Base-by-base conservation (phyloP, 495 filamentous ascomycete genomes). In the Aspergillus incahuasiensis region DNA sequence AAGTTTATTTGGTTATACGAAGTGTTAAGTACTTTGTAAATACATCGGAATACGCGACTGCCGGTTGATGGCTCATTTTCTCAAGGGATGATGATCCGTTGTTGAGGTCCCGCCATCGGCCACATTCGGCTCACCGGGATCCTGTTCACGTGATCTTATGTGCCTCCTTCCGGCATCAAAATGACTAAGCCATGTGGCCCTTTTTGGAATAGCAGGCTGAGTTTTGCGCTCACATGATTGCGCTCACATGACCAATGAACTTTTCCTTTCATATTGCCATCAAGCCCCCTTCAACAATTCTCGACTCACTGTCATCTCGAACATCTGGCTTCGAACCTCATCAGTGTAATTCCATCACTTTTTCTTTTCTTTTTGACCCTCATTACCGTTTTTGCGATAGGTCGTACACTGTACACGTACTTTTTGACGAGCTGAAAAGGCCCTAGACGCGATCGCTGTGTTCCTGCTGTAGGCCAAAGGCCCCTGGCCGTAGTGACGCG, bases 391-490 rank as follows among this genome's bases (percentile, higher is more conserved):
- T 58, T 63, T 59, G 32, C 42, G 25, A 53, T 72, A 69, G 66
- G 66, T 66, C 66, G 60, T 68, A 68, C 67, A 60, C 56, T 63
- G 64, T 69, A 66, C 64, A 69, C 65, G 60, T 67, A 67, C 67
- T 68, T 66, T 63, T 65, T 66, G 59, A 62, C 65, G 63, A 68
- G 57, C 56, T 58, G 54, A 61, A 64, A 54, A 64, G 54, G 48
- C 53, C 60, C 60, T 67, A 65, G 63, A 65, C 60, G 62, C 58
- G 49, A 67, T 67, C 68, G 63, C 71, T 69, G 68, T 75, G 68
- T 74, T 63, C 58, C 72, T 72, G 73, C 73, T 74, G 73, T 76
- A 76, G 73, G 73, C 67, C 66, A 62, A 65, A 65, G 58, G 59
- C 60, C 62, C 59, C 64, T 60, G 59, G 70, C 74, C 64, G 74